Percentiles rank a stretch among this genome's conserved stretches.
These are phyloP conservation scores for Cytospora chrysosperma DNA, from an alignment of 2,329 filamentous ascomycete genomes.

Conservation along the genomic window DNA sequence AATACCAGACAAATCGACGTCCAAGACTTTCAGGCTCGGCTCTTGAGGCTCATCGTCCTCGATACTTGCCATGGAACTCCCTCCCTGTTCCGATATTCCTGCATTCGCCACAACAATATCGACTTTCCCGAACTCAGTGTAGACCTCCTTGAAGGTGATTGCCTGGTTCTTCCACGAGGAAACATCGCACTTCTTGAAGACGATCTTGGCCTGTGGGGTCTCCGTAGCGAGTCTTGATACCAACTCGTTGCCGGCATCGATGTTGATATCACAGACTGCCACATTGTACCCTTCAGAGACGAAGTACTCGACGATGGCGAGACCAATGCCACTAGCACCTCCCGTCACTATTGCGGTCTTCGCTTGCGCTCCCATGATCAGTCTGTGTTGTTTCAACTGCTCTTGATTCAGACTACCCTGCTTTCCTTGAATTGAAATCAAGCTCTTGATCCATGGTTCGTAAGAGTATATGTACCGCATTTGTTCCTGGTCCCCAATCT, in stretches of 20 bases:
- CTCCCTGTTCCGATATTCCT: constrained; percentile 44
- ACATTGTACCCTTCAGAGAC: constrained; percentile 35
- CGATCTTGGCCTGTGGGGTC: constrained; percentile 28
- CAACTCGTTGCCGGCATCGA: constrained; percentile 28
- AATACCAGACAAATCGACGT: constrained; percentile 40
- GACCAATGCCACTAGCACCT: constrained; percentile 38
- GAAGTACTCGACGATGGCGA: constrained; percentile 36
- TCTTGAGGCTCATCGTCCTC: constrained; percentile 34
- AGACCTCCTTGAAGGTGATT: constrained; percentile 31
- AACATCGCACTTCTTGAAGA: constrained; percentile 38
- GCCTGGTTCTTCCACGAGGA: constrained; percentile 38
- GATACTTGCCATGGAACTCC: constrained; percentile 29
- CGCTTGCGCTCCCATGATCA: background rate
- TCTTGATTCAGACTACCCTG: too few relatives aligned
- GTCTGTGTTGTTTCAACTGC: background rate
- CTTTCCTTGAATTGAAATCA: too few relatives aligned
- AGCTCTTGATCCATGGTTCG: too few relatives aligned
- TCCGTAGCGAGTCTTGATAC: constrained; percentile 30
- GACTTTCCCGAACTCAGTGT: constrained; percentile 31
- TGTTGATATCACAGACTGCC: constrained; percentile 37
- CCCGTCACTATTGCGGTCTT: constrained; percentile 36
- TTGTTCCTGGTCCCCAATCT: background rate
- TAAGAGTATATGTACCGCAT: too few relatives aligned
- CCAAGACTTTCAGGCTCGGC: constrained; percentile 37
- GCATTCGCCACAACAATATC: constrained; percentile 52